Evolutionary conservation across 2,329 filamentous ascomycete genomes (phyloP), one percentile per base, ranked within the genome.

Genomic region (Graphiopsis chlorocephala): DNA sequence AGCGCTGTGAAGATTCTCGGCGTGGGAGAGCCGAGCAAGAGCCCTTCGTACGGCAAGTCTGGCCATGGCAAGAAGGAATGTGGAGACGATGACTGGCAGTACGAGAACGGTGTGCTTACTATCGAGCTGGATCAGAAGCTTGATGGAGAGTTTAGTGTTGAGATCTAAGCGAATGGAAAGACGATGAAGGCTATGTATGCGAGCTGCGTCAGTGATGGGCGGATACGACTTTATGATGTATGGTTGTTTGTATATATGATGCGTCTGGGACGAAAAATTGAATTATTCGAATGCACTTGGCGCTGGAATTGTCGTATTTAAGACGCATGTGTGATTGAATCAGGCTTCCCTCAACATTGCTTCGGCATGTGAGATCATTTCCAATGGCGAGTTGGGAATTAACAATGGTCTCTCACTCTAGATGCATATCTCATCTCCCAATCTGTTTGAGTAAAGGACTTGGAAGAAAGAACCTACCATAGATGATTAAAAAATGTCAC

Each of bases 1-100:
- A 72, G 76, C 48, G 83, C 80, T 69, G 74, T 88, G 38, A 85
- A 82, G 2, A 74, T 88, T 53, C 72, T 88, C 6, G 83, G 83
- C 4, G 10, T 25, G 1, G 15, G 53, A 23, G 23, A 52, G 59
- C 45, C 59, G 26, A 31, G 45, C 42, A 50, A 35, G 28, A 52
- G 25, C 5, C 59, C 59, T 25, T 26, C 28, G n/a, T 61, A 52
- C 20, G 45, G 59, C 4, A n/a, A 42, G 28, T 29, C 53, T 15
- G 59, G 31, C 15, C 23, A n/a, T 1, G 59, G 20, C 20, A 61
- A 52, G 59, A 61, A 61, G 59, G 33, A 50, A 20, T 61, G 59
- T 28, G 45, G 20, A 1, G 59, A 61, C 4, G 59, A 38, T 11
- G 47, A 61, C 29, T 61, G 59, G 59, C 23, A 23, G 20, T 61